These are phyloP conservation scores for Mortierella polycephala DNA, from an alignment of 371 early-diverging fungal genomes.

Conservation along the genomic window DNA sequence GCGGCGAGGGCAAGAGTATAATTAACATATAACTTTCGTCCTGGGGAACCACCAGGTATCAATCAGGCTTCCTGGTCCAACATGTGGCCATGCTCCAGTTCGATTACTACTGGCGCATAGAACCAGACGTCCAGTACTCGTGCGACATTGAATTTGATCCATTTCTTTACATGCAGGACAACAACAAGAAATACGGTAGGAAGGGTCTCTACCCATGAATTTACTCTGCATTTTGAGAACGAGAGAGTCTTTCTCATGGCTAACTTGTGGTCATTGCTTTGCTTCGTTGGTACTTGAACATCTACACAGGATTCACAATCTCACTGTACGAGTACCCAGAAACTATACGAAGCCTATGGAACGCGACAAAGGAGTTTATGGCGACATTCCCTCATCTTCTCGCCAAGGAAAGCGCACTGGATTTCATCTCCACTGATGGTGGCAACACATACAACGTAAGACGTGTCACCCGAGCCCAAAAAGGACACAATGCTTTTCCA, in stretches of 20 bases:
- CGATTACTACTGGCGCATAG: conserved; percentile 98
- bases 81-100: conserved; percentile 83
- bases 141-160: conserved; percentile 94
- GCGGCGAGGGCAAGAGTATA: too few species aligned
- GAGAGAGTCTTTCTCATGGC: neutral
- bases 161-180: conserved; percentile 85
- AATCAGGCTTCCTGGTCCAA: conserved; percentile 91
- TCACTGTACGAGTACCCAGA: conserved; percentile 77
- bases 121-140: conserved; percentile 86
- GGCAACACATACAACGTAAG: conserved; percentile 48
- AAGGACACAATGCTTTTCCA: too few species aligned
- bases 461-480: too few species aligned
- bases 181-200: conserved; percentile 85
- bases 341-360: conserved; percentile 89
- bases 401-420: conserved; percentile 56
- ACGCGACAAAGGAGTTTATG: conserved; percentile 67
- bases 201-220: neutral
- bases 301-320: conserved; percentile 80
- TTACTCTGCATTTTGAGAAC: neutral
- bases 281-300: neutral
- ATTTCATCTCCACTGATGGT: conserved; percentile 49
- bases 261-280: too few species aligned
- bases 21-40: too few species aligned
- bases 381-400: conserved; percentile 57
- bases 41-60: conserved; percentile 60